Evolutionary conservation across 495 filamentous ascomycete species (phyloP).

Genomic region (Copromyces sp.): DNA sequence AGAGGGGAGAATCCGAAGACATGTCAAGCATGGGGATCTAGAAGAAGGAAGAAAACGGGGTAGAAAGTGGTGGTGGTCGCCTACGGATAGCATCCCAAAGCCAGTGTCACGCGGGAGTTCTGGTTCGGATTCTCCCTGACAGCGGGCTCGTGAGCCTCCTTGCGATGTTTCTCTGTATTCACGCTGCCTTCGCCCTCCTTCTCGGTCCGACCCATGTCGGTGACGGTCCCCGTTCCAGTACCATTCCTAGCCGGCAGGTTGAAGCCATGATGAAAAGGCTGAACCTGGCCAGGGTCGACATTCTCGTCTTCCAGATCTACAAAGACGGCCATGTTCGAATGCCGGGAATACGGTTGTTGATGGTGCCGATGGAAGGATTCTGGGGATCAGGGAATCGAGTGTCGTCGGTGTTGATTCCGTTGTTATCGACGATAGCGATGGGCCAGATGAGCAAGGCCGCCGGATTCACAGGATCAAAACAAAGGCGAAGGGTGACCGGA

Average conservation of each 20-base stretch:
- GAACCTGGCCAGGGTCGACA: constrained; percentile 32
- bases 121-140: constrained; percentile 51
- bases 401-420: neutral
- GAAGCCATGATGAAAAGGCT: constrained; percentile 1
- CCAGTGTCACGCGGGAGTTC: constrained; percentile 56
- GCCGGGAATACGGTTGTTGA: neutral
- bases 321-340: constrained; percentile 47
- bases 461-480: neutral
- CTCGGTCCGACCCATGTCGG: neutral
- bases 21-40: neutral
- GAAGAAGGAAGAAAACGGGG: constrained; percentile 1
- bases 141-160: constrained; percentile 14
- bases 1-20: constrained; percentile 11
- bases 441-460: neutral
- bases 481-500: neutral
- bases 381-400: neutral
- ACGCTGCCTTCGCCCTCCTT: neutral
- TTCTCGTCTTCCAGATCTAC: constrained; percentile 53
- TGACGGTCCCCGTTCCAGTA: neutral
- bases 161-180: constrained; percentile 4
- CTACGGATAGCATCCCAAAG: constrained; percentile 86
- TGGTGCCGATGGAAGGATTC: neutral
- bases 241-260: neutral
- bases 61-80: constrained; percentile 26
- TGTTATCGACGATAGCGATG: neutral